Conservation (phyloP, 768 basidiomycete genomes). For the Imleria badia region DNA sequence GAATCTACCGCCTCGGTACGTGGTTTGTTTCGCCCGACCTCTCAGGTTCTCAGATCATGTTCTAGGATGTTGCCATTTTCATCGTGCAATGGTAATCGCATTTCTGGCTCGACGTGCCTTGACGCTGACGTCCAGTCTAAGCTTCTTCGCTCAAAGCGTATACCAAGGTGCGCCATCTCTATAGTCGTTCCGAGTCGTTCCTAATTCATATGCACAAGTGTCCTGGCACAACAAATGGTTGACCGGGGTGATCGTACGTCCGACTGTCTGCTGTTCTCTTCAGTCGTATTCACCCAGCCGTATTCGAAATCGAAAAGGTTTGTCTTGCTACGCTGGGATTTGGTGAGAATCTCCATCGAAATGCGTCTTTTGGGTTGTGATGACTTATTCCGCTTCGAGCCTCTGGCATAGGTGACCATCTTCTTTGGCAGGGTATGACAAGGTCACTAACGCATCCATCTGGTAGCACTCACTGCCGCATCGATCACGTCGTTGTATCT, state of each 20-base stretch:
- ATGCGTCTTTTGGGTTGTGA: not conserved
- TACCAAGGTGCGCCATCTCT: slow-evolving; percentile 3
- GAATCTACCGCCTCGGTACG: slow-evolving; percentile 17
- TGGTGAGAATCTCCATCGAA: not conserved
- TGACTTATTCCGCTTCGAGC: not conserved
- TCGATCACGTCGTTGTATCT: not conserved
- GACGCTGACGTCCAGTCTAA: slow-evolving; percentile 1
- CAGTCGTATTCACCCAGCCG: not conserved
- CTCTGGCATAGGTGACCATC: slow-evolving; percentile 7
- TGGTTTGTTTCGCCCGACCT: not conserved
- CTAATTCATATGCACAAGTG: slow-evolving; percentile 3
- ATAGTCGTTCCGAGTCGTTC: not conserved
- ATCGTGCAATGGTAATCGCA: slow-evolving; percentile 12
- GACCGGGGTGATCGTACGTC: slow-evolving; percentile 5
- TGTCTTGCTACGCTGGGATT: slow-evolving; percentile 3
- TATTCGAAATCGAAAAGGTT: not conserved
- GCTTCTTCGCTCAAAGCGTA: slow-evolving; percentile 13
- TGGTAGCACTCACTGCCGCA: slow-evolving; percentile 2
- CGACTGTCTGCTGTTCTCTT: not conserved
- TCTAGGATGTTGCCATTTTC: slow-evolving; percentile 7
- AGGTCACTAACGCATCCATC: not conserved
- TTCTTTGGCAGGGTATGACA: not conserved
- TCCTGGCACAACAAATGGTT: slow-evolving; percentile 10
- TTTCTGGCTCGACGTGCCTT: not conserved
- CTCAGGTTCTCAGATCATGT: not conserved